Base-by-base conservation (phyloP, 768 basidiomycete species). In the Piloderma croceum region DNA sequence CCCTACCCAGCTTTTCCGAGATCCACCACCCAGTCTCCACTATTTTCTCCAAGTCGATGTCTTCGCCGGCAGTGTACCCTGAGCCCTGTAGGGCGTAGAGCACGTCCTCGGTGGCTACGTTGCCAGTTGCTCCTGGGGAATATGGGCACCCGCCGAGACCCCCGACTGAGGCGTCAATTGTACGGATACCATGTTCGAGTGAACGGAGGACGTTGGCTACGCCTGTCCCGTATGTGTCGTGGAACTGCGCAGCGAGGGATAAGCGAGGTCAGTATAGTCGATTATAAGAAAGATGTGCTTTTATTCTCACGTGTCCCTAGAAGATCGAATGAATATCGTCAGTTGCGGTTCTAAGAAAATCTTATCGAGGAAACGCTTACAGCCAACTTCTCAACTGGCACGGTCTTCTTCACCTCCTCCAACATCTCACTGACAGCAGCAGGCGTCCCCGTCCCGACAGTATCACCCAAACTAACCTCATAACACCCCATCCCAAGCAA, bases 61-160 rank as follows among this genome's bases (percentile, higher is more conserved):
- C 61, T 1, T 64, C 63, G 4, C 67, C 67, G 2, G 61, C 57
- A 13, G 59, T 58, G 44, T 58, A 56, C 34, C 51, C 52, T 7
- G 80, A 82, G 37, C 64, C 79, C 50, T 70, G 74, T 6, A 98
- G 71, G 0, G 87, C 84, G 47, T 96, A 91, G 7, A 94, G 69
- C 1, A 94, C 77, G 49, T 94, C 88, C 51, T 98, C 93, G 0
- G 94, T 97, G 0, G 90, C 83, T 13, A 96, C 88, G 50, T 96
- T 96, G 12, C 94, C 93, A 0, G 90, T 92, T 11, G 93, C 92
- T 5, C 92, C 92, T 2, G 93, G 94, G 2, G 93, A 91, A 62
- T 90, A 98, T 3, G 93, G 93, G 54, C 94, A 97, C 13, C 93
- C 91, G 3, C 94, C 93, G 1, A 97, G 78, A 1, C 93, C 92